phyloP scores from a whole-genome alignment of 495 filamentous ascomycete species.

The Amorphotheca resinae region DNA sequence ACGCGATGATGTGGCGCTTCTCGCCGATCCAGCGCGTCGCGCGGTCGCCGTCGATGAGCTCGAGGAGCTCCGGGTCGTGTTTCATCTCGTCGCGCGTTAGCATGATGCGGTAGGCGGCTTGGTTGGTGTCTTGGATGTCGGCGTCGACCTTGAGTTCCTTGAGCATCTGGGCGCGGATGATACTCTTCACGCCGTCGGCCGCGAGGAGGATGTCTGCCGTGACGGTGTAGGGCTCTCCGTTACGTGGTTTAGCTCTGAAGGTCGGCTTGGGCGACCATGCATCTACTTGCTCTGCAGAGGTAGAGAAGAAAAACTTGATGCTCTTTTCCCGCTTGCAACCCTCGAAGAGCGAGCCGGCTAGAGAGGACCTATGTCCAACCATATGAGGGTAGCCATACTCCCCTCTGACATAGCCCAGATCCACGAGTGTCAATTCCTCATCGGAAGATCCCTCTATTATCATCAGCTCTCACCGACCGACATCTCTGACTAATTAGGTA shows the following conservation, averaged over 20 bases:
- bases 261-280: constrained; percentile 41
- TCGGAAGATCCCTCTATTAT: constrained; percentile 50
- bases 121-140: constrained; percentile 54
- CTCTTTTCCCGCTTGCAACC: constrained; percentile 48
- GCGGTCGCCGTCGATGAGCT: constrained; percentile 44
- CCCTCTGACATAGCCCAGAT: constrained; percentile 48
- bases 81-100: constrained; percentile 53
- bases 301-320: constrained; percentile 58
- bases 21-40: constrained; percentile 70
- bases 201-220: constrained; percentile 58
- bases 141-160: constrained; percentile 38
- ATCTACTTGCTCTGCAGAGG: constrained; percentile 35
- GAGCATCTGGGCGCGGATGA: constrained; percentile 51
- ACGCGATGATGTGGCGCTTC: constrained; percentile 70
- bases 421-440: constrained; percentile 55
- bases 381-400: constrained; percentile 66
- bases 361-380: constrained; percentile 63
- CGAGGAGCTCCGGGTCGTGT: constrained; percentile 50
- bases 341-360: constrained; percentile 55
- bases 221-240: constrained; percentile 40
- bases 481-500: background rate
- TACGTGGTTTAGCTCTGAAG: constrained; percentile 44
- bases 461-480: background rate
- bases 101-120: constrained; percentile 77
- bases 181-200: constrained; percentile 62